These are phyloP conservation scores for Cocos nucifera DNA, from an alignment of 176 grass and related monocot species.

Conservation along the genomic window DNA sequence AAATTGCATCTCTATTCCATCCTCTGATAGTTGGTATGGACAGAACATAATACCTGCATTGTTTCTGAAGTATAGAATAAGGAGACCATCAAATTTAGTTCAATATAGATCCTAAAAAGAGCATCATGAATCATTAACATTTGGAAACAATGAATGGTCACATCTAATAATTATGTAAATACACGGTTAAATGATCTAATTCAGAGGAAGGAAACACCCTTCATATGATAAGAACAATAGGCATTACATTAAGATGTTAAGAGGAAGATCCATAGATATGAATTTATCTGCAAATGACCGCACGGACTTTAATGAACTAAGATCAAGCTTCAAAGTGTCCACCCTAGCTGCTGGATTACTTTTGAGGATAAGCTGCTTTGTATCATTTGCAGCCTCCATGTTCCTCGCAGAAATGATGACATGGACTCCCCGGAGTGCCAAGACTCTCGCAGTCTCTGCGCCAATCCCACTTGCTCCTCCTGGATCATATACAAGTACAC, in stretches of 20 bases:
- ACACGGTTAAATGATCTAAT: too few species aligned
- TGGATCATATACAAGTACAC: slow-evolving; percentile 11
- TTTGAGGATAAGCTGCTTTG: slow-evolving; percentile 45
- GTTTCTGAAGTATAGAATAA: slow-evolving; percentile 41
- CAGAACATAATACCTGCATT: slow-evolving; percentile 97
- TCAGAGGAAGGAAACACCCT: slow-evolving; percentile 5
- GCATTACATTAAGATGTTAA: slow-evolving; percentile 87
- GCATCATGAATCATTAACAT: too few species aligned
- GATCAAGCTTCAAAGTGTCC: slow-evolving; percentile 72
- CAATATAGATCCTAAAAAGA: too few species aligned
- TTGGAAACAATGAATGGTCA: too few species aligned
- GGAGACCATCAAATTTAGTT: too few species aligned
- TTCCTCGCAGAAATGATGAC: slow-evolving; percentile 93
- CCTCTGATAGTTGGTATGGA: slow-evolving; percentile 75
- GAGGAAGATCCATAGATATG: slow-evolving; percentile 70
- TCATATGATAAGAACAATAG: slow-evolving; percentile 1
- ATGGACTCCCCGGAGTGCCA: slow-evolving; percentile 82
- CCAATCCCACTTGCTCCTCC: slow-evolving; percentile 90
- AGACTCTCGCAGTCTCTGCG: slow-evolving; percentile 73
- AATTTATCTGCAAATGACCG: slow-evolving; percentile 55
- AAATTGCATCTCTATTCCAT: slow-evolving; percentile 86
- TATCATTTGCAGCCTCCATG: slow-evolving; percentile 66
- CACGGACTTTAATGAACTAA: slow-evolving; percentile 86
- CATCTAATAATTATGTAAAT: too few species aligned
- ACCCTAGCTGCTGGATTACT: slow-evolving; percentile 37